phyloP scores from a whole-genome alignment of 2,329 filamentous ascomycete genomes.

The Tetracladium maxilliforme region DNA sequence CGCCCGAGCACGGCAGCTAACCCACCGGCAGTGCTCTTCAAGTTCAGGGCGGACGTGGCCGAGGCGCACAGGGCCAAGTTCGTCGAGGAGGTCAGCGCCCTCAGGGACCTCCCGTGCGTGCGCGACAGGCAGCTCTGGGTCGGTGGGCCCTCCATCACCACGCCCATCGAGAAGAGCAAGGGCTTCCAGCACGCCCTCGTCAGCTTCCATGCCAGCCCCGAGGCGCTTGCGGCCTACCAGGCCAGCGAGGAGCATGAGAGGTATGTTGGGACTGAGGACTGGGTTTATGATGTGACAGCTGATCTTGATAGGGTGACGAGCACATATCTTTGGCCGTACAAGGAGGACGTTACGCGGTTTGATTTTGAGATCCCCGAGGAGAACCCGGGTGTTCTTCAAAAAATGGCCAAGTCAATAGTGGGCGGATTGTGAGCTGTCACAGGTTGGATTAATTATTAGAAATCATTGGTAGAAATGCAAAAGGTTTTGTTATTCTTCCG shows the following conservation, averaged over 20 bases:
- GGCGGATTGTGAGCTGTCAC: too few species aligned
- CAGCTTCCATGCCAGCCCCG: constrained; percentile 7
- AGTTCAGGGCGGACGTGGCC: constrained; percentile 5
- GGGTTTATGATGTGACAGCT: too few species aligned
- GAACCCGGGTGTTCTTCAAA: too few species aligned
- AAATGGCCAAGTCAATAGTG: too few species aligned
- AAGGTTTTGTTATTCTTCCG: too few species aligned
- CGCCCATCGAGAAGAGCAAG: constrained; percentile 7
- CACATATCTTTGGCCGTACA: constrained; percentile 7
- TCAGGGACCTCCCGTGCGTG: constrained; percentile 7
- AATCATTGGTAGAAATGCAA: too few species aligned
- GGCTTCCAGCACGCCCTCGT: constrained; percentile 8
- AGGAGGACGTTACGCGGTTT: constrained; percentile 8
- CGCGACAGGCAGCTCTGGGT: constrained; percentile 7
- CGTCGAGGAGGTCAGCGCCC: constrained; percentile 5
- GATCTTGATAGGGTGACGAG: constrained; percentile 5
- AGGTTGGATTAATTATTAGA: too few species aligned
- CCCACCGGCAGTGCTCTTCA: constrained; percentile 8
- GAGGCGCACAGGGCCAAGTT: constrained; percentile 5
- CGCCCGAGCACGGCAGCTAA: constrained; percentile 1
- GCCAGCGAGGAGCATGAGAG: constrained; percentile 7
- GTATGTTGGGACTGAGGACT: constrained; percentile 4
- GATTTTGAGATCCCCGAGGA: constrained; percentile 10
- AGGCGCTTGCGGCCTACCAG: constrained; percentile 8
- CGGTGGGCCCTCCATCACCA: constrained; percentile 7